Evolutionary conservation across 768 basidiomycete genomes (phyloP), one percentile per base, ranked within the genome.

Genomic region (Serendipita sp.): DNA sequence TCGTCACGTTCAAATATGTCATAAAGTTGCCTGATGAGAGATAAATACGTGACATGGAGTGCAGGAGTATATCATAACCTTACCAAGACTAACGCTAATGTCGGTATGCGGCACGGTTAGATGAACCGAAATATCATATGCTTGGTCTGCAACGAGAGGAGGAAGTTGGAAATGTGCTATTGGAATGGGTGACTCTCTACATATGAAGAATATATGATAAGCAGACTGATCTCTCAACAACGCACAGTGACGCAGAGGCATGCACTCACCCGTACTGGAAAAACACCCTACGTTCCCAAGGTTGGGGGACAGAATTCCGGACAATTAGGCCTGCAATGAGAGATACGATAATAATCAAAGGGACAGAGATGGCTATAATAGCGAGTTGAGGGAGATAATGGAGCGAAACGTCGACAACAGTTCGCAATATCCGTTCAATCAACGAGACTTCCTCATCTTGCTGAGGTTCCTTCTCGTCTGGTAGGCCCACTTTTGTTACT

Each of bases 231-330:
- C 53, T n/a, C 10, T 31, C n/a, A 33, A 48, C 15, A 52, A 3
- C 1, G 31, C 45, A 52, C 29, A 10, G 34, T 66, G 64, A 50
- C 8, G 48, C 5, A 8, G 18, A 18, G 16, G 48, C 48, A n/a
- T 50, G 37, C 37, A 71, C 82, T 44, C 72, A 90, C 89, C 89
- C 89, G 67, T 91, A 92, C 76, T 90, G 87, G 18, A 92, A 76
- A 71, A 83, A 82, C 23, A 89, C 66, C 13, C 83, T 80, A 10
- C 79, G 73, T 65, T 84, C 77, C 90, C 90, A 92, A 36, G 81
- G 78, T 3, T 82, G 79, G 11, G 88, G 85, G 3, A 83, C 76
- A 67, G 75, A 86, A 67, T 76, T 82, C 87, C 88, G 90, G 2
- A 91, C 86, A 60, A 83, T 72, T 75, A 80, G 83, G 2, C 89